Conservation (phyloP, 129 eudicot genomes). For the Scalesia atractyloides region DNA sequence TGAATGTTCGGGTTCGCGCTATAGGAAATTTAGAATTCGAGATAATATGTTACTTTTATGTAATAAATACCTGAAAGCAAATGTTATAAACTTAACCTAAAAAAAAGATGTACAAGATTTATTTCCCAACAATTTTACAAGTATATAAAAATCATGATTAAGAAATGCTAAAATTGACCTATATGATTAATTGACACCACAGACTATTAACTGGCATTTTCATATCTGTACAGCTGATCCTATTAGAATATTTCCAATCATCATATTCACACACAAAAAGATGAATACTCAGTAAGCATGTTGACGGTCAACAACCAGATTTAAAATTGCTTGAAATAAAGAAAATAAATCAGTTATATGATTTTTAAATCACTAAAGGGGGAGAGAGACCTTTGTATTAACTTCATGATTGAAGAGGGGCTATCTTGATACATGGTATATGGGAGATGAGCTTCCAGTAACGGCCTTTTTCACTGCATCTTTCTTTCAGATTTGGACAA, state of each 20-base stretch:
- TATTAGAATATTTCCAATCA: background rate
- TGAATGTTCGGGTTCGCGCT: no score
- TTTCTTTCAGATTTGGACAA: no score
- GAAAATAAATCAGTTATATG: background rate
- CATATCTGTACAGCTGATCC: background rate
- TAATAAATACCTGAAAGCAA: no score
- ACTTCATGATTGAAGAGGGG: background rate
- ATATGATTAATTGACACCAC: background rate
- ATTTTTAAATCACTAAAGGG: background rate
- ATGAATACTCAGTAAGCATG: background rate
- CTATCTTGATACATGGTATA: background rate
- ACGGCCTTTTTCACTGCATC: no score
- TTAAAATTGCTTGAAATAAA: background rate
- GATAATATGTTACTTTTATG: no score
- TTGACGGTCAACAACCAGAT: background rate
- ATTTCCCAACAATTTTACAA: no score
- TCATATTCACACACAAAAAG: background rate
- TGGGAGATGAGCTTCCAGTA: background rate
- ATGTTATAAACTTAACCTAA: no score
- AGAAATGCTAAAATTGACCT: background rate
- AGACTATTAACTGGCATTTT: background rate
- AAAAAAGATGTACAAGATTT: no score
- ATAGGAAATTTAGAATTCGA: no score
- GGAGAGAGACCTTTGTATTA: background rate
- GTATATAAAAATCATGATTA: background rate